Evolutionary conservation across 78 protist species (phyloP), one percentile per base, ranked within the genome.

Genomic region (Polysphondylium violaceum): DNA sequence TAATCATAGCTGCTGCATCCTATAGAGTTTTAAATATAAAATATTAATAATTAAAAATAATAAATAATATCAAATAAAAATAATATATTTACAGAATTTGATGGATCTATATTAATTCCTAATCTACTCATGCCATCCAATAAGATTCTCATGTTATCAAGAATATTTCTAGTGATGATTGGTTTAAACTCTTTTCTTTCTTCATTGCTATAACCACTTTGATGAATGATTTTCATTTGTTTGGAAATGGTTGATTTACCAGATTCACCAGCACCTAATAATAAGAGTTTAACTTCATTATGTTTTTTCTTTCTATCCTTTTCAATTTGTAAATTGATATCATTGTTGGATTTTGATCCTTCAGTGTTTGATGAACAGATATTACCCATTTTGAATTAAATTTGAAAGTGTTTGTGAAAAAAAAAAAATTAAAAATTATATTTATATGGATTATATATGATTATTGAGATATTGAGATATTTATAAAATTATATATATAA

Each of bases 211-310:
- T 88, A 96, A 41, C 97, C 97, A 56, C 73, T 59, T 55, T 60
- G 72, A 60, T 95, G 87, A 33, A 95, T 47, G 33, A 96, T 88
- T 55, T 93, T 88, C 98, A 96, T 87, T 69, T 96, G 98, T 81
- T 95, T 96, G 27, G 94, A 73, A 25, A 96, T 50, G 19, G 98
- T 96, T 64, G 91, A 71, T 61, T 96, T 96, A 55, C 97, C 97
- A 4, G 97, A 86, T 43, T 95, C 97, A 59, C 88, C 88, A 55
- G 85, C 85, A 79, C 95, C 95, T 7, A 91, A 40, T 19, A 91
- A 61, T 35, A 91, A 55, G 36, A 91, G 65, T 75, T 91, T 91
- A 55, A 91, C 95, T 75, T 91, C 95, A 72, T 71, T 71, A 29
- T 44, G 75, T 43, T 81, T 71, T 53, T 91, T 74, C 35, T 87